These are phyloP conservation scores for Pseudogymnoascus sp. DNA, from an alignment of 2,329 filamentous ascomycete species.

Conservation along the genomic window DNA sequence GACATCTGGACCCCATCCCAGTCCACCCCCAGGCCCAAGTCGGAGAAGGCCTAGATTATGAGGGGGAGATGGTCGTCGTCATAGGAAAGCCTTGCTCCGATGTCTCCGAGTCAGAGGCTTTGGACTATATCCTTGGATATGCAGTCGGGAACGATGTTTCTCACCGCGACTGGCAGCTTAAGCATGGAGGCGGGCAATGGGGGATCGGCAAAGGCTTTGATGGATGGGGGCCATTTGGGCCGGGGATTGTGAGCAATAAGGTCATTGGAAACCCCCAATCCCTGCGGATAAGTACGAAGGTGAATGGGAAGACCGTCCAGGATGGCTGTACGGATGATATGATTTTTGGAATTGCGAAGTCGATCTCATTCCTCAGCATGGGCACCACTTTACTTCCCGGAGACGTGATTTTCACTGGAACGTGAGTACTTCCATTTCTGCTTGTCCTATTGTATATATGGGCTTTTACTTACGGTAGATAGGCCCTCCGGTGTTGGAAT, in stretches of 20 bases:
- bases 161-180: constrained; percentile 67
- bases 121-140: constrained; percentile 69
- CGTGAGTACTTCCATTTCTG: constrained; percentile 33
- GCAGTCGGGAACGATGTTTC: constrained; percentile 72
- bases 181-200: constrained; percentile 62
- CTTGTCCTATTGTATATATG: neutral
- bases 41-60: constrained; percentile 62
- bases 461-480: neutral
- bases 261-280: constrained; percentile 49
- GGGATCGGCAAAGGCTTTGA: constrained; percentile 66
- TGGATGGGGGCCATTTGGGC: constrained; percentile 66
- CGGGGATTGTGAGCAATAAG: constrained; percentile 54
- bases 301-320: constrained; percentile 53
- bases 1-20: constrained; percentile 58
- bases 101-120: constrained; percentile 54
- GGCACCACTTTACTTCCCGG: constrained; percentile 56
- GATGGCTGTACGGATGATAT: constrained; percentile 50
- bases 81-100: constrained; percentile 60
- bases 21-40: constrained; percentile 58
- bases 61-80: constrained; percentile 68
- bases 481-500: constrained; percentile 63
- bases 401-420: constrained; percentile 60
- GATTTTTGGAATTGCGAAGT: constrained; percentile 54
- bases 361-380: constrained; percentile 50
- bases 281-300: constrained; percentile 46